Evolutionary conservation across 2,329 filamentous ascomycete genomes (phyloP).

Genomic region (Emmonsiellopsis sp.): DNA sequence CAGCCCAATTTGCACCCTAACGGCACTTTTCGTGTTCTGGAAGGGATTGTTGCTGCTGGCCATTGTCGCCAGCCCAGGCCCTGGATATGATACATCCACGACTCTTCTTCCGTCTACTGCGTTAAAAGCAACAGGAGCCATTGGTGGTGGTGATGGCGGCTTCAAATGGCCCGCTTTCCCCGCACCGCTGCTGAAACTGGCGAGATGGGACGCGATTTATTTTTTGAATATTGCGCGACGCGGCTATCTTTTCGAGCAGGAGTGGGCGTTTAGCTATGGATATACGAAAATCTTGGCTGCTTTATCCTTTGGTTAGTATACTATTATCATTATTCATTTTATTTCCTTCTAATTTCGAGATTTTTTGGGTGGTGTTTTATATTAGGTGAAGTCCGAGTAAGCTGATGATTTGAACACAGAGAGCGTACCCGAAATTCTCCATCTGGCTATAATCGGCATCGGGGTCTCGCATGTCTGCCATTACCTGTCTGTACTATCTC

Average conservation of each 20-base stretch:
- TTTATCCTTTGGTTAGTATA: slow-evolving; percentile 25
- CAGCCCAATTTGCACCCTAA: slow-evolving; percentile 26
- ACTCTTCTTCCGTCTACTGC: slow-evolving; percentile 35
- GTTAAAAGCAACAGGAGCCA: slow-evolving; percentile 2
- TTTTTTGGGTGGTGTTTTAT: background rate
- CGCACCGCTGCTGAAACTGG: slow-evolving; percentile 31
- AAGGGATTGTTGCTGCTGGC: slow-evolving; percentile 46
- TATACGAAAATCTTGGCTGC: slow-evolving; percentile 39
- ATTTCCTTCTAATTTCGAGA: background rate
- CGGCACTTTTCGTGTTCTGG: slow-evolving; percentile 44
- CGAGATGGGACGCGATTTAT: slow-evolving; percentile 56
- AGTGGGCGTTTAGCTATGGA: slow-evolving; percentile 57
- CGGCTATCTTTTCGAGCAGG: slow-evolving; percentile 53
- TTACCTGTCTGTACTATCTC: slow-evolving; percentile 60
- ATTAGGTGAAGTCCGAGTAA: no score
- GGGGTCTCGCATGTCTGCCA: slow-evolving; percentile 65
- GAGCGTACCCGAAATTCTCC: background rate
- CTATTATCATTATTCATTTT: background rate
- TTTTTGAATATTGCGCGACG: slow-evolving; percentile 46
- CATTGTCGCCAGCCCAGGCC: slow-evolving; percentile 44
- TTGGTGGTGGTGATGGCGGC: background rate
- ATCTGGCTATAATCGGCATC: slow-evolving; percentile 48
- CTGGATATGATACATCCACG: slow-evolving; percentile 56
- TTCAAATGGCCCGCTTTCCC: background rate
- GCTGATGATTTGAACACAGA: no score